A percentile compares a stretch with the other conserved stretches of the same genome.
phyloP scores from a whole-genome alignment of 2,329 filamentous ascomycete species.

The Beauveria scarabaeidicola region DNA sequence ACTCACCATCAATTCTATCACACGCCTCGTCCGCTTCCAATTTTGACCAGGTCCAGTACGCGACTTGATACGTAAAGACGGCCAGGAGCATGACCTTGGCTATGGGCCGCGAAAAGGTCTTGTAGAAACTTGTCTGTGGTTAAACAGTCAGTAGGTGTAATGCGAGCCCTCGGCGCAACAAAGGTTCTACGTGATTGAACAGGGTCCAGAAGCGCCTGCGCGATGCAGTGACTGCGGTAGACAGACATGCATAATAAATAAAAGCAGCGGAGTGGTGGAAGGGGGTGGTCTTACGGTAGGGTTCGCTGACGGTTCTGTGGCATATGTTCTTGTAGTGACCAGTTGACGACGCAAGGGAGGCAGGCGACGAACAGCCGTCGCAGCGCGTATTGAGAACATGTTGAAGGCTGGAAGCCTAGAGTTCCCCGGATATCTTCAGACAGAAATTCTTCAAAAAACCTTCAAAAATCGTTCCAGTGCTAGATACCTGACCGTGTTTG shows the following conservation, averaged over 20 bases:
- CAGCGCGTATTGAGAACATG: slow-evolving; percentile 7
- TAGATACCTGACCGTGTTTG: neutral
- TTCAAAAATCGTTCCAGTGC: neutral
- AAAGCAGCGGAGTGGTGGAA: no score
- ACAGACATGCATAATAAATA: no score
- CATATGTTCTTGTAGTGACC: neutral
- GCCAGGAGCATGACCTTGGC: slow-evolving; percentile 67
- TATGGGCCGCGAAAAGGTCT: slow-evolving; percentile 63
- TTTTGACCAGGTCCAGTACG: slow-evolving; percentile 67
- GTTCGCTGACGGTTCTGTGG: slow-evolving; percentile 8
- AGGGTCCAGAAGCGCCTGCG: neutral
- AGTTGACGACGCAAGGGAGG: neutral
- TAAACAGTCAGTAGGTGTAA: neutral
- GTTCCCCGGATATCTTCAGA: no score
- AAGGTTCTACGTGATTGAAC: neutral
- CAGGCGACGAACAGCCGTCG: neutral
- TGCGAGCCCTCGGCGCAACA: neutral
- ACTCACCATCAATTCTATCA: slow-evolving; percentile 47
- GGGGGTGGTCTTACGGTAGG: slow-evolving; percentile 1
- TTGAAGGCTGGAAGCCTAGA: neutral
- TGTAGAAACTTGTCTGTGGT: slow-evolving; percentile 58
- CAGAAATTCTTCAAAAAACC: neutral
- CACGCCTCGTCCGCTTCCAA: slow-evolving; percentile 64
- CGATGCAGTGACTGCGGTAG: neutral
- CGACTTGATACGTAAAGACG: slow-evolving; percentile 69